phyloP scores from a whole-genome alignment of 352 stramenopile genomes.

The Plasmopara muralis region DNA sequence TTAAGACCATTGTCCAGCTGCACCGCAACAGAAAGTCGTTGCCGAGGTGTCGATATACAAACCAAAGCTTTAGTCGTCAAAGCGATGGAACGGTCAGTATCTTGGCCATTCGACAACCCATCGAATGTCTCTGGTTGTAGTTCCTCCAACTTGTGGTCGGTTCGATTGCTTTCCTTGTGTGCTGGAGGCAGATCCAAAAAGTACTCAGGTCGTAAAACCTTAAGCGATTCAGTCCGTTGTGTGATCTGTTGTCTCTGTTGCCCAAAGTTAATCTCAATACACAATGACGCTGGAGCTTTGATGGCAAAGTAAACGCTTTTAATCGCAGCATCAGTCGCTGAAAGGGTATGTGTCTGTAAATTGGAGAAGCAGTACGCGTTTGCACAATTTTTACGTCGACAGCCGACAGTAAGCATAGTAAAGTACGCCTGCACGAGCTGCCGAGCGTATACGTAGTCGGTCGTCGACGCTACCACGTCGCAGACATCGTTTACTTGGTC shows the following conservation, averaged over 20 bases:
- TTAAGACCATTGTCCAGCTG: conserved; percentile 46
- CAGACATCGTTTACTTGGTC: conserved; percentile 4
- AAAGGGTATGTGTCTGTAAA: conserved; percentile 8
- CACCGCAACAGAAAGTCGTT: conserved; percentile 43
- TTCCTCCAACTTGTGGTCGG: conserved; percentile 8
- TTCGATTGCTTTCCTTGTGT: conserved; percentile 11
- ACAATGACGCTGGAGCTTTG: conserved; percentile 35
- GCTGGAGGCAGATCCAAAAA: conserved; percentile 2
- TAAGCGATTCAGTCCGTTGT: not conserved
- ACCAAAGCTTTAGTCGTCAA: not conserved
- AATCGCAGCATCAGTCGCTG: conserved; percentile 38
- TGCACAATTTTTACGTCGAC: conserved; percentile 21
- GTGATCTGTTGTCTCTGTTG: not conserved
- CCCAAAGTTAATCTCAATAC: conserved; percentile 18
- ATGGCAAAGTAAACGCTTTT: conserved; percentile 46
- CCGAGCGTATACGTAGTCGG: conserved; percentile 37
- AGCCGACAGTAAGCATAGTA: conserved; percentile 51
- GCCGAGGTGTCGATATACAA: conserved; percentile 38
- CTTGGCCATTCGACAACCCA: conserved; percentile 9
- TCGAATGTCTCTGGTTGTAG: conserved; percentile 29
- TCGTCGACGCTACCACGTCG: conserved; percentile 1
- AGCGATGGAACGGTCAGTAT: conserved; percentile 6
- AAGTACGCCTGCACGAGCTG: conserved; percentile 59
- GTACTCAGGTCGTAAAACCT: not conserved
- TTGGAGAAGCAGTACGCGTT: conserved; percentile 41